Conservation (phyloP, 108 stramenopile species). For the Skeletonema potamos region DNA sequence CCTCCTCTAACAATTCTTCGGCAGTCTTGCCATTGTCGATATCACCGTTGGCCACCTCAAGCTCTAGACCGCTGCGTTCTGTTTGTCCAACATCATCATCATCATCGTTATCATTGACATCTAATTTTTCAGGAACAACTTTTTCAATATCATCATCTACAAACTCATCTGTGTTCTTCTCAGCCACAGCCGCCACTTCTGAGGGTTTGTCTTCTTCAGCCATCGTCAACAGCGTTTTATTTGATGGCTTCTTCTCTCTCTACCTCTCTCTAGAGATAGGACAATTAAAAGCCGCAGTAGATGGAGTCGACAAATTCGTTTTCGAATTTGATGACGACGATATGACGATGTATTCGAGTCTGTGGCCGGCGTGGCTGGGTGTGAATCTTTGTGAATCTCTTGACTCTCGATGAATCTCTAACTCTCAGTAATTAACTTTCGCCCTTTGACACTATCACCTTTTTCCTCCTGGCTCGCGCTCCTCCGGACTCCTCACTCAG, state of each 20-base stretch:
- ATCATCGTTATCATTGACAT: not conserved
- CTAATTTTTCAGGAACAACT: not conserved
- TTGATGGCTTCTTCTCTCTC: no score
- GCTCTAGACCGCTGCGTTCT: not conserved
- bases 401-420: no score
- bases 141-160: not conserved
- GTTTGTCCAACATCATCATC: no score
- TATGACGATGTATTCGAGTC: not conserved
- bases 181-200: not conserved
- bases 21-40: slow-evolving; percentile 28
- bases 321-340: not conserved
- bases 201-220: not conserved
- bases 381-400: no score
- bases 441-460: not conserved
- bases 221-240: not conserved
- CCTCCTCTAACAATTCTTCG: slow-evolving; percentile 31
- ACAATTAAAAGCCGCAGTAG: no score
- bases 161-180: not conserved
- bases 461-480: not conserved
- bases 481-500: no score
- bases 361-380: not conserved
- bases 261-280: no score
- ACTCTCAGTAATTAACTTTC: not conserved
- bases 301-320: not conserved
- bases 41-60: not conserved